Base-by-base conservation (phyloP, 129 eudicot species). In the Dittrichia graveolens region DNA sequence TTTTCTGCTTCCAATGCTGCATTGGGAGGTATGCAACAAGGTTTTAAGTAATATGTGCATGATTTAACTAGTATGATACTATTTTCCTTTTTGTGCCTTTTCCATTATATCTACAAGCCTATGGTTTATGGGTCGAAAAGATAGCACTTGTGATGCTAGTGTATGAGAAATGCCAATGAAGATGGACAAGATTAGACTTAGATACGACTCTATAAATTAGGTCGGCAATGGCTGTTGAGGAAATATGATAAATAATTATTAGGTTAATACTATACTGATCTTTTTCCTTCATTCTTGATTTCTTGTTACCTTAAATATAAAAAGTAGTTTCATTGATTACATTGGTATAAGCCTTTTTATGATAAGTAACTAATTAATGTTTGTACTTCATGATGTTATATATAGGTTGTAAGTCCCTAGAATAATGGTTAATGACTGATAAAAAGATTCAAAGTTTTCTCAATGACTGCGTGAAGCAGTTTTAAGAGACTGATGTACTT, bases 1-100 rank as follows among this genome's bases (percentile, higher is more conserved):
- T 89, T 70, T 68, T 83, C 98, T 60, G 96, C 96, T 75, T 92
- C 88, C 39, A 80, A 89, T 79, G 92, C 95, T 76, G 92, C 90
- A 61, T 86, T 86, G 74, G 98, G 98, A 87, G 96, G 98, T 93
- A 87, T 57, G 63, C 58, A 58, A 6, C 56, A 15, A 24, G 44
- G 19, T 42, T 38, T 60, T 64, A 10, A 72, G 56, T 58, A 14
- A 35, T 60, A 71, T 78, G 40, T 35, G 43, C 53, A 31, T 71
- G 42, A 39, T 49, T 63, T 61, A 63, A 50, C 48, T 68, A 39
- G 61, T 10, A 46, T 48, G 52, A 11, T 14, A 46, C 15, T 47
- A 2, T 24, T 44, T 9, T 61, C 0, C 38, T 48, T 4, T 48
- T 73, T 53, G 50, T 61, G 41, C 5, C 11, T 39, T 16, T 9